Conservation (phyloP, 306 rosid genomes). For the Vachellia pachyceras region DNA sequence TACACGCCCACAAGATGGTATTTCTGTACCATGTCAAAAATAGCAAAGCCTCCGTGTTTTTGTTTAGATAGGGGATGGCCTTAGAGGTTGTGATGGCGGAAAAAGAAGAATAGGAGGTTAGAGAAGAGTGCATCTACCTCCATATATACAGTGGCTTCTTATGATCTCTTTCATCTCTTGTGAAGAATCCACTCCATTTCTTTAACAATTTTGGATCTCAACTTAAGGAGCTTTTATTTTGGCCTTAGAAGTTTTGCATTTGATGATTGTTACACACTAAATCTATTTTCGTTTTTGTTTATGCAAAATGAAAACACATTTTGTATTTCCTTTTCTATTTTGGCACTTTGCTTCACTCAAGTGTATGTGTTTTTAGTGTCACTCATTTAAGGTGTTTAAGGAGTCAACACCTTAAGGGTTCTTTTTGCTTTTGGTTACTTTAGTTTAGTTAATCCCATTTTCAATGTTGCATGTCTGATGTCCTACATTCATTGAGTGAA, state of each 20-base stretch:
- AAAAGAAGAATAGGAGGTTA: background rate
- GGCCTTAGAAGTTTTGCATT: too few relatives aligned
- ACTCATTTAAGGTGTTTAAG: background rate
- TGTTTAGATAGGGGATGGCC: background rate
- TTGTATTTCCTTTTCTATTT: too few relatives aligned
- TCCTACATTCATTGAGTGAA: background rate
- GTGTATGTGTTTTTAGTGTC: background rate
- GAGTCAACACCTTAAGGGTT: background rate
- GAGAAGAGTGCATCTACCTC: background rate
- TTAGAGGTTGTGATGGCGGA: background rate
- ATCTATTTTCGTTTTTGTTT: background rate
- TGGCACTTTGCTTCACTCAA: background rate
- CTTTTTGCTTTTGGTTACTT: background rate
- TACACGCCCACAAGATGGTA: background rate
- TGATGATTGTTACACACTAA: background rate
- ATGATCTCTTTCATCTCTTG: background rate
- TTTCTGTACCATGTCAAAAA: background rate
- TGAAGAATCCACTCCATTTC: background rate
- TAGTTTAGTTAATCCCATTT: background rate
- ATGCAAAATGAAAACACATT: background rate
- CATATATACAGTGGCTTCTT: background rate
- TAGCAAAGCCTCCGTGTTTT: background rate
- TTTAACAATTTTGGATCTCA: background rate
- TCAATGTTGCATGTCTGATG: background rate
- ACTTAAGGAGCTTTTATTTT: background rate